Evolutionary conservation across 768 basidiomycete species (phyloP), one percentile per base, ranked within the genome.

Genomic region (Russula earlei): DNA sequence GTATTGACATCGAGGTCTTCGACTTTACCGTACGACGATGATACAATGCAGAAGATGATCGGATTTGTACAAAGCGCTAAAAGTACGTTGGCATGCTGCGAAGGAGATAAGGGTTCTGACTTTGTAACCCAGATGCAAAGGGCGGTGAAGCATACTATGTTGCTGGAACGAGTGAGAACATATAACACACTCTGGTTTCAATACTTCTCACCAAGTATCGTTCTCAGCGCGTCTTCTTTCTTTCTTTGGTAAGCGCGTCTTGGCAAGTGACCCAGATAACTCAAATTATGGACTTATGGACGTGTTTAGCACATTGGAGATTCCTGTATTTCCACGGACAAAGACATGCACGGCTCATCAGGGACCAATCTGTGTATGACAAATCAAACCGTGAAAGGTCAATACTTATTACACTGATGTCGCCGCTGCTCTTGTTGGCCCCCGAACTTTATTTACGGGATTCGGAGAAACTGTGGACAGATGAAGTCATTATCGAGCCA

Each of bases 301-400:
- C 37, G 5, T 36, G 15, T 34, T 8, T 8, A 58, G 56, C 51
- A 22, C 56, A 58, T 36, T 58, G 56, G 56, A 52, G 51, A 9
- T 58, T 58, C 27, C 27, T 58, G 31, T 48, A 55, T 47, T 54
- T 54, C 36, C 57, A 58, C 10, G 57, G 57, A 19, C 57, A 58
- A 40, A 36, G 7, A 17, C 20, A 44, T 14, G 51, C 57, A 20
- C 57, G 57, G 4, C 41, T 58, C 20, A 40, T 47, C 34, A 46
- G 33, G 27, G 19, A 37, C 11, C 22, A 58, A 25, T 36, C 52
- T 1, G 46, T 56, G 12, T 54, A 54, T 42, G 5, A 36, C 25
- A 29, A 14, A 15, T 20, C 44, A 12, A 15, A 17, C 15, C 44
- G 24, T 49, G 45, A 37, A 38, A 31, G 57, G 22, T 45, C 58